phyloP scores from a whole-genome alignment of 1,139 yeast species.

The Meyerozyma sp. region DNA sequence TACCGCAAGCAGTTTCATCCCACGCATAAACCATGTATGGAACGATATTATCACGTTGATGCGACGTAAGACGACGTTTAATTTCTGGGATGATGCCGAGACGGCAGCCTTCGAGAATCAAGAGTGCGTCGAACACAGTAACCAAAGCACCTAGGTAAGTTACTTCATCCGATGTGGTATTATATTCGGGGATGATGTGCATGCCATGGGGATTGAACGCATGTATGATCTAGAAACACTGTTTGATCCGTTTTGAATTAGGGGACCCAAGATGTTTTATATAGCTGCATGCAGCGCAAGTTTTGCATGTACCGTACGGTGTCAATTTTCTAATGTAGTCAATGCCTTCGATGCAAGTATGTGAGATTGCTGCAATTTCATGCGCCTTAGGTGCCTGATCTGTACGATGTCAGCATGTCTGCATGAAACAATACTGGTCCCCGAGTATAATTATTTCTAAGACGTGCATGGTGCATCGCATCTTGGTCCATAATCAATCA shows the following conservation, averaged over 20 bases:
- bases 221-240: neutral
- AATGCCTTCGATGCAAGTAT: neutral
- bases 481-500: no score
- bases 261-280: neutral
- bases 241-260: neutral
- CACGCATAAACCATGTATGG: conserved; percentile 65
- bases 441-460: neutral
- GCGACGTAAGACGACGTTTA: conserved; percentile 53
- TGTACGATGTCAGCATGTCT: neutral
- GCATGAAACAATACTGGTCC: neutral
- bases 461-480: no score
- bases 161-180: conserved; percentile 29
- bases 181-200: conserved; percentile 1
- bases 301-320: neutral
- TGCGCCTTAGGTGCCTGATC: neutral
- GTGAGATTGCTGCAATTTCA: neutral
- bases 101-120: conserved; percentile 61
- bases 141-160: conserved; percentile 58
- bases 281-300: neutral
- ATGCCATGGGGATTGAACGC: neutral
- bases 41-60: conserved; percentile 47
- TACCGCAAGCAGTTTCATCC: conserved; percentile 68
- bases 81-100: conserved; percentile 52
- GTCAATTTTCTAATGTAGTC: neutral
- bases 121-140: conserved; percentile 57